phyloP scores from a whole-genome alignment of 495 filamentous ascomycete species.

The Xylaria cubensis region DNA sequence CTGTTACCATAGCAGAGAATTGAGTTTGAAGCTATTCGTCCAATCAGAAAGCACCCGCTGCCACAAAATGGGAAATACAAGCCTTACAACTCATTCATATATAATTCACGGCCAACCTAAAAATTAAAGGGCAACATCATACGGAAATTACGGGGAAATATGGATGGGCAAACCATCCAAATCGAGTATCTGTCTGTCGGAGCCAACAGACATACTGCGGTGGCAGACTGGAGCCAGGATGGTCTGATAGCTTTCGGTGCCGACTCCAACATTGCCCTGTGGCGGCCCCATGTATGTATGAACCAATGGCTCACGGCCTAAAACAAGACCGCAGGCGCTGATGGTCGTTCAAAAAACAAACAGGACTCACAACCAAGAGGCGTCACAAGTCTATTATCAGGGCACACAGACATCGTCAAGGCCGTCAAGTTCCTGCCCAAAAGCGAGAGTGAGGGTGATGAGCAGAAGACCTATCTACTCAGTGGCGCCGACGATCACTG shows the following conservation, averaged over 20 bases:
- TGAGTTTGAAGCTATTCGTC: conserved; percentile 12
- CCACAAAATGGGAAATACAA: conserved; percentile 13
- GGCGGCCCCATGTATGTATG: conserved; percentile 77
- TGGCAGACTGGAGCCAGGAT: conserved; percentile 84
- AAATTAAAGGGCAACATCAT: too few relatives aligned
- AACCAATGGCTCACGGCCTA: not conserved
- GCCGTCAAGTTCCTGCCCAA: conserved; percentile 78
- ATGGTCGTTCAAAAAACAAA: not conserved
- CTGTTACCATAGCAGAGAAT: conserved; percentile 4
- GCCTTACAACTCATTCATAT: conserved; percentile 12
- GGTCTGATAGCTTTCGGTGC: conserved; percentile 88
- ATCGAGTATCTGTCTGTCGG: conserved; percentile 79
- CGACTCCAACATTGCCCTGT: conserved; percentile 85
- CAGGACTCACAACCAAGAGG: conserved; percentile 63
- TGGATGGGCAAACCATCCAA: conserved; percentile 24
- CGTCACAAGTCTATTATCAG: conserved; percentile 72
- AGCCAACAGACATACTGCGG: conserved; percentile 86
- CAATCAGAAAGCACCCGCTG: conserved; percentile 12
- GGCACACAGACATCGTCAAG: conserved; percentile 83
- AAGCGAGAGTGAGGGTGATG: conserved; percentile 45
- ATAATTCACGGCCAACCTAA: not conserved
- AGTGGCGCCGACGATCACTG: conserved; percentile 85
- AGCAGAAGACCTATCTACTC: conserved; percentile 60
- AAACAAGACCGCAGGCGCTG: not conserved
- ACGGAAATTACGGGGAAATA: too few relatives aligned